Percentiles rank a stretch among this genome's conserved stretches.
These are phyloP conservation scores for Zygosaccharomyces bisporus DNA, from an alignment of 805 yeast genomes.

Conservation along the genomic window DNA sequence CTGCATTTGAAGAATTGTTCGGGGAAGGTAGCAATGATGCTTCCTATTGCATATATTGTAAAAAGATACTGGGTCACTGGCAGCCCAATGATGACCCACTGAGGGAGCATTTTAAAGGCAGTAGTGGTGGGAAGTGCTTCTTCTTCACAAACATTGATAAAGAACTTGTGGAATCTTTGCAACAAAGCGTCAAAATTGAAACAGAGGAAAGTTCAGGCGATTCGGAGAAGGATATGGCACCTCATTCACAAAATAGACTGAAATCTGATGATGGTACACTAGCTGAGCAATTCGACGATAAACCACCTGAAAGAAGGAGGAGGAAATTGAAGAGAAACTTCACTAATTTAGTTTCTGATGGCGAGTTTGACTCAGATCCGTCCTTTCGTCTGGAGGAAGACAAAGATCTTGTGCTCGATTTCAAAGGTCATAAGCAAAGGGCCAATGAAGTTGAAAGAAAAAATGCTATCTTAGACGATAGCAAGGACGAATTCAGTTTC, in stretches of 20 bases:
- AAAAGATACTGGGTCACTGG: slow-evolving; percentile 57
- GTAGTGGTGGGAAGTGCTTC: slow-evolving; percentile 24
- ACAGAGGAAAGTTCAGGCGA: neutral
- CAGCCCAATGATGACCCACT: slow-evolving; percentile 48
- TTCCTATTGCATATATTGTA: slow-evolving; percentile 58
- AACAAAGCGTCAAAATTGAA: neutral
- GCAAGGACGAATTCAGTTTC: slow-evolving; percentile 33
- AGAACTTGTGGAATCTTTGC: neutral
- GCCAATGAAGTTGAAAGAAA: slow-evolving; percentile 21
- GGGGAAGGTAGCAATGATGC: slow-evolving; percentile 41
- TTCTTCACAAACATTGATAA: slow-evolving; percentile 19
- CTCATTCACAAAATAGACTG: neutral
- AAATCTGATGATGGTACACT: neutral
- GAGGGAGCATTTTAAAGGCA: slow-evolving; percentile 41
- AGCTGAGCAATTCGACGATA: neutral
- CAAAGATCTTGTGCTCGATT: slow-evolving; percentile 22
- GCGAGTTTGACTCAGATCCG: slow-evolving; percentile 5
- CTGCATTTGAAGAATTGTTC: slow-evolving; percentile 23
- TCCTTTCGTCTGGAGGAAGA: slow-evolving; percentile 9
- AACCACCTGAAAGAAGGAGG: slow-evolving; percentile 15
- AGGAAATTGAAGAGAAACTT: slow-evolving; percentile 19
- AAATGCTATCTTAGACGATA: slow-evolving; percentile 32
- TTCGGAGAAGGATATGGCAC: neutral
- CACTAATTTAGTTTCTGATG: slow-evolving; percentile 15
- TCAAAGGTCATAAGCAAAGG: slow-evolving; percentile 24